These are phyloP conservation scores for Mycena capillaripes DNA, from an alignment of 768 basidiomycete genomes.

Conservation along the genomic window DNA sequence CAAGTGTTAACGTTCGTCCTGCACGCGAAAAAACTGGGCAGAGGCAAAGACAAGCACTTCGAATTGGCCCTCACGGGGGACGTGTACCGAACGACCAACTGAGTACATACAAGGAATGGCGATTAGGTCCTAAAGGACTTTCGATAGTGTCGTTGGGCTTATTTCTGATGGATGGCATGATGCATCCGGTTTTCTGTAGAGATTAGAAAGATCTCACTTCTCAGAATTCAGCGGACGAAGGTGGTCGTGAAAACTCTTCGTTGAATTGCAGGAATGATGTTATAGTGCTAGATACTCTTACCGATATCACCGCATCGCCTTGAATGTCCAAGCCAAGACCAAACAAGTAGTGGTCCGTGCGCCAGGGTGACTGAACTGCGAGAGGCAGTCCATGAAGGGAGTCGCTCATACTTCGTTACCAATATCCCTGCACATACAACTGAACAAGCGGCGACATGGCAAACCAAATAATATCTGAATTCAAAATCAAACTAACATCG, in stretches of 20 bases:
- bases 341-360: constrained; percentile 33
- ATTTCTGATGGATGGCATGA: no score
- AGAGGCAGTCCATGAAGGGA: no score
- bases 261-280: neutral
- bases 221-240: neutral
- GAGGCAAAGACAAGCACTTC: no score
- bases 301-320: neutral
- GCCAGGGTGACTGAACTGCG: constrained; percentile 9
- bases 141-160: no score
- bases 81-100: no score
- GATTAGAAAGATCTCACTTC: neutral
- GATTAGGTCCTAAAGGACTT: no score
- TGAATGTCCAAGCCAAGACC: constrained; percentile 2
- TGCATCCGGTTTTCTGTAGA: no score
- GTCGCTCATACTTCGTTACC: constrained; percentile 2
- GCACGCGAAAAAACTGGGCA: no score
- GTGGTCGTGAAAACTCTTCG: neutral
- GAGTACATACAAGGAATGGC: no score
- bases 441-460: neutral
- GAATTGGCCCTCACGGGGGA: no score
- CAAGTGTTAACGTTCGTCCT: no score
- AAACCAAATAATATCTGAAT: constrained; percentile 32
- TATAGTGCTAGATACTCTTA: neutral
- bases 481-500: constrained; percentile 15
- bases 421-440: constrained; percentile 6